These are phyloP conservation scores for Lupinus albus DNA, from an alignment of 306 rosid genomes.

Conservation along the genomic window DNA sequence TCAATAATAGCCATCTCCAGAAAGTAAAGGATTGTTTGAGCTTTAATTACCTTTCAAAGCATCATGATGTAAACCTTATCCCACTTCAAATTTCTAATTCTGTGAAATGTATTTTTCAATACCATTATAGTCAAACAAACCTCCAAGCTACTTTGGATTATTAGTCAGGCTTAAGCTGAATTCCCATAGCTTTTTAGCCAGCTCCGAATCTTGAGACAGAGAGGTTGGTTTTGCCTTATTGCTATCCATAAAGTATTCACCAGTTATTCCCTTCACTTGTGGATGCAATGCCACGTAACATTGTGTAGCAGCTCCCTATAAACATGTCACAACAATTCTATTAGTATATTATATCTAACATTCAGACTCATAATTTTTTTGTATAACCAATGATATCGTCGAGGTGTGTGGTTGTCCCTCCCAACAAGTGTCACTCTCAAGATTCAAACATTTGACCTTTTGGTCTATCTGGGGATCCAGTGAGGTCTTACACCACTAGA, in stretches of 20 bases:
- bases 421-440: no score
- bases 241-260: slow-evolving; percentile 65
- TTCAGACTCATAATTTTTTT: no score
- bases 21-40: slow-evolving; percentile 2
- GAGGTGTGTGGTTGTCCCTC: no score
- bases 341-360: slow-evolving; percentile 23
- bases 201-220: slow-evolving; percentile 56
- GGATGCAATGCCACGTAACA: slow-evolving; percentile 82
- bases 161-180: slow-evolving; percentile 64
- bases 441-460: no score
- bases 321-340: slow-evolving; percentile 39
- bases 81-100: slow-evolving; percentile 19
- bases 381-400: no score
- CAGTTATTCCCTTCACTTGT: slow-evolving; percentile 61
- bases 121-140: slow-evolving; percentile 27
- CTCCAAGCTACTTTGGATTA: slow-evolving; percentile 38
- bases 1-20: background rate
- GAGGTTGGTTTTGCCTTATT: slow-evolving; percentile 59
- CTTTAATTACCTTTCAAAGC: background rate
- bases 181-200: slow-evolving; percentile 72
- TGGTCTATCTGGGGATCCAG: no score
- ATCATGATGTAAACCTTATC: background rate
- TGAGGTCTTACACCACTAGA: no score
- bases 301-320: slow-evolving; percentile 87
- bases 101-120: slow-evolving; percentile 2